Evolutionary conservation across 495 filamentous ascomycete genomes (phyloP), one percentile per base, ranked within the genome.

Genomic region (Penicillium coffeae): DNA sequence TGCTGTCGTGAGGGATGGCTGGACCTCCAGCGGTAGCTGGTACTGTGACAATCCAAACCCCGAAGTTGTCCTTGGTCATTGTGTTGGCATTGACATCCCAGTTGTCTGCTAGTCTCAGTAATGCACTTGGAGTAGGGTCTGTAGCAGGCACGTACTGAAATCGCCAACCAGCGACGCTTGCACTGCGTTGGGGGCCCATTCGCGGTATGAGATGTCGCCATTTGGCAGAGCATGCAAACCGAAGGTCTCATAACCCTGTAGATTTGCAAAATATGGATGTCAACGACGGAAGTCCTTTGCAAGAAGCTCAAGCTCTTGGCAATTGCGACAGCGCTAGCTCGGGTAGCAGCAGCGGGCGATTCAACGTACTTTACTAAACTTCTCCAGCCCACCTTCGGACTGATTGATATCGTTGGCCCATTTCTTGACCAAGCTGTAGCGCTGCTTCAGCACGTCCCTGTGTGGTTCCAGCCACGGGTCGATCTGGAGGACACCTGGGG

Each of bases 141-240:
- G 3, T 9, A 41, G 35, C 25, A 18, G 15, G 19, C 45, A 67
- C 78, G 42, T 77, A 95, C 90, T 98, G 74, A 97, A 98, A 49
- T 97, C 93, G 45, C 93, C 93, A 51, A 97, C 86, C n/a, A 98
- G 77, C 50, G 85, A 84, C 15, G 93, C 93, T 56, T 85, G 69
- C 16, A 81, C 66, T 42, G 89, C 91, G 72, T 88, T 92, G 40
- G 93, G 92, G 1, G 93, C 93, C 93, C 93, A 98, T 81, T 98
- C 93, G 55, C 88, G 81, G 70, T 98, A 98, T 37, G 72, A 76
- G 56, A 98, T 89, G 65, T 91, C 89, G 55, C 87, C 85, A 58
- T 95, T 85, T 9, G 83, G 75, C 53, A 81, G 74, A 45, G 87
- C 81, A 59, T 86, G 86, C 64, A 98, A 77, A 40, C 93, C 93